Percentiles rank a stretch among this genome's conserved stretches.
Evolutionary conservation across 768 basidiomycete genomes (phyloP).

Genomic region (Pleurotus giganteus): DNA sequence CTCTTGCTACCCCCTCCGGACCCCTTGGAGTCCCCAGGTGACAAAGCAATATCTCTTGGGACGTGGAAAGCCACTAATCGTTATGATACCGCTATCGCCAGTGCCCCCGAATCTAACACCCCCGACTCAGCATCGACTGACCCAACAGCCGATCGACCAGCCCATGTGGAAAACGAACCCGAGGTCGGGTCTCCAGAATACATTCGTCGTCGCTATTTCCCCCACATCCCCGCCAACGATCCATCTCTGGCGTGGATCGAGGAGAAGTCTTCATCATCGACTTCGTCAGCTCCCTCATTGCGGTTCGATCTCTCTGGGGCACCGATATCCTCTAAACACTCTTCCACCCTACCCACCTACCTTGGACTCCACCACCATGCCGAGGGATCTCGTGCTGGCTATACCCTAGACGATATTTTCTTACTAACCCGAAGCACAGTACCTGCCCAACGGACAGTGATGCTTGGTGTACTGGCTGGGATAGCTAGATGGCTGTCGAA

Average conservation of each 20-base stretch:
- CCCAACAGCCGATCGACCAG: not conserved
- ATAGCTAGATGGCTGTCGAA: slow-evolving; percentile 33
- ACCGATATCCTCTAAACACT: slow-evolving; percentile 56
- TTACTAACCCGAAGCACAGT: slow-evolving; percentile 78
- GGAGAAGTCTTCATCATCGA: slow-evolving; percentile 23
- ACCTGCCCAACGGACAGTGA: slow-evolving; percentile 77
- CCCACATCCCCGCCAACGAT: slow-evolving; percentile 62
- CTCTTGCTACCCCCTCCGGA: slow-evolving; percentile 46
- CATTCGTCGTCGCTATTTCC: slow-evolving; percentile 83
- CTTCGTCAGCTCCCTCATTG: slow-evolving; percentile 35
- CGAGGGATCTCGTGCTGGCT: slow-evolving; percentile 75
- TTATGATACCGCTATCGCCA: not conserved
- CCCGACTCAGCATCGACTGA: not conserved
- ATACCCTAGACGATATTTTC: slow-evolving; percentile 85
- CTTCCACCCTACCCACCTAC: slow-evolving; percentile 69
- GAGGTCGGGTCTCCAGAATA: slow-evolving; percentile 80
- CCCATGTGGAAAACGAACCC: slow-evolving; percentile 23
- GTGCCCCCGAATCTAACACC: slow-evolving; percentile 1
- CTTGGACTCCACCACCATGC: slow-evolving; percentile 92
- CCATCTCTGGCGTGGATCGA: slow-evolving; percentile 83
- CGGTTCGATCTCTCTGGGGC: slow-evolving; percentile 80
- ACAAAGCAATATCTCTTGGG: slow-evolving; percentile 17
- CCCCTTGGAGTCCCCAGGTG: slow-evolving; percentile 27
- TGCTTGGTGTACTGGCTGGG: slow-evolving; percentile 69
- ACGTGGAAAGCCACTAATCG: slow-evolving; percentile 2